These are phyloP conservation scores for Aspergillus calidoustus DNA, from an alignment of 2,329 filamentous ascomycete species.

Conservation along the genomic window DNA sequence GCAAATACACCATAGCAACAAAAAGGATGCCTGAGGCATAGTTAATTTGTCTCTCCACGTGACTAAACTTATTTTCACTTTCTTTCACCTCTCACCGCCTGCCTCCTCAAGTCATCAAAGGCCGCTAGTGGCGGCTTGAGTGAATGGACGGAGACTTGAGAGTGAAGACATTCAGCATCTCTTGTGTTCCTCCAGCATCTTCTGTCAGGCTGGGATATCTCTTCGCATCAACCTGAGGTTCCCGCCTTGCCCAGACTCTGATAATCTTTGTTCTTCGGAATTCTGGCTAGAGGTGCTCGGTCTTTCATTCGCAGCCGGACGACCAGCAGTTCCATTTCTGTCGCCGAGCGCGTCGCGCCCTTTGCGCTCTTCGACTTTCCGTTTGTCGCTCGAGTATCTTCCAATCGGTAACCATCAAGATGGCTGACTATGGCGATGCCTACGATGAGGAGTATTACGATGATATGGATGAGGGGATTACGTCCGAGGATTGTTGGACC, in stretches of 20 bases:
- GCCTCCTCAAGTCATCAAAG: conserved; percentile 30
- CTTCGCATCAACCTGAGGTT: conserved; percentile 33
- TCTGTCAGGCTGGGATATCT: conserved; percentile 30
- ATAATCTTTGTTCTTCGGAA: conserved; percentile 2
- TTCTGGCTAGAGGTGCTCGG: conserved; percentile 10
- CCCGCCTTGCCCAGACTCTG: conserved; percentile 24
- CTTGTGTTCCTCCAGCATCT: conserved; percentile 29
- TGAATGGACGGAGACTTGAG: conserved; percentile 22
- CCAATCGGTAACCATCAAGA: conserved; percentile 36
- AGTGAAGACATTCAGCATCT: conserved; percentile 25
- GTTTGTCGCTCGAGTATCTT: conserved; percentile 15
- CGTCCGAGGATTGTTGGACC: conserved; percentile 96
- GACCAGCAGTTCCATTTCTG: conserved; percentile 26
- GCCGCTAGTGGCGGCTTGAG: conserved; percentile 38
- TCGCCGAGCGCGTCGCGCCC: conserved; percentile 32
- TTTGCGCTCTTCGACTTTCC: conserved; percentile 26
- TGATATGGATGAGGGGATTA: conserved; percentile 75
- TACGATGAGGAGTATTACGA: conserved; percentile 73
- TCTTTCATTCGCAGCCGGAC: conserved; percentile 18
- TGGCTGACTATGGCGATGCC: conserved; percentile 64
- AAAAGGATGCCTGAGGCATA: conserved; percentile 10
- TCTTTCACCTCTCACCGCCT: conserved; percentile 17
- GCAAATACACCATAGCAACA: neutral
- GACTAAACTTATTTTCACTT: neutral
- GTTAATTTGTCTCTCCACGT: conserved; percentile 28